A percentile compares a stretch with the other conserved stretches of the same genome.
These are phyloP conservation scores for Magnolia changhungtana DNA, from an alignment of 164 flowering plant genomes.

Conservation along the genomic window DNA sequence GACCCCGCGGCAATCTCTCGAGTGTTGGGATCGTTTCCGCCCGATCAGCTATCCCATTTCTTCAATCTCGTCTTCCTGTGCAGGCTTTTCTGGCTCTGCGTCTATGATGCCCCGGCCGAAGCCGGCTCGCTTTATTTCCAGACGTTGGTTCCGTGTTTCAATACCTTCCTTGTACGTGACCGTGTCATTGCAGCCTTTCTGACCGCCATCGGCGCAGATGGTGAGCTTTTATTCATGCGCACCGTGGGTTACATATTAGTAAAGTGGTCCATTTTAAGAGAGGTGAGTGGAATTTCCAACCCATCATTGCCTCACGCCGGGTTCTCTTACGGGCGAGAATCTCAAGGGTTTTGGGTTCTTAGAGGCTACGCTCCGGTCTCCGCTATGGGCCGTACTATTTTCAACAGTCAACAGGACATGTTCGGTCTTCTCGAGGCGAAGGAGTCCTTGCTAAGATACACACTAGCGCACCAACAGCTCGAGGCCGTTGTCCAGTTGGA, in stretches of 20 bases:
- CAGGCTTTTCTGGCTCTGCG: slow-evolving; percentile 81
- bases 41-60: slow-evolving; percentile 63
- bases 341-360: slow-evolving; percentile 67
- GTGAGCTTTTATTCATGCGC: slow-evolving; percentile 76
- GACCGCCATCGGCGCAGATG: slow-evolving; percentile 55
- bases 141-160: slow-evolving; percentile 44
- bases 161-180: slow-evolving; percentile 26
- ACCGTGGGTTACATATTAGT: slow-evolving; percentile 67
- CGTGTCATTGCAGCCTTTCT: slow-evolving; percentile 50
- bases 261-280: slow-evolving; percentile 55
- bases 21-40: slow-evolving; percentile 59
- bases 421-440: slow-evolving; percentile 39
- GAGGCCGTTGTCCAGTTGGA: slow-evolving; percentile 75
- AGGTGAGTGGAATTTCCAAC: slow-evolving; percentile 33
- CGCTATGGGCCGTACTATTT: slow-evolving; percentile 42
- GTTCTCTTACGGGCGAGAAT: slow-evolving; percentile 60
- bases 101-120: slow-evolving; percentile 61
- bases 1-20: slow-evolving; percentile 47
- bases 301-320: slow-evolving; percentile 2
- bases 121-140: slow-evolving; percentile 69
- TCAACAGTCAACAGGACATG: slow-evolving; percentile 6
- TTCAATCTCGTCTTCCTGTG: slow-evolving; percentile 65
- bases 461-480: slow-evolving; percentile 79
- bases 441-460: slow-evolving; percentile 60
- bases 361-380: slow-evolving; percentile 63